Percentiles rank a stretch among this genome's conserved stretches.
These are phyloP conservation scores for Phytophthora tentaculata DNA, from an alignment of 352 stramenopile species.

Conservation along the genomic window DNA sequence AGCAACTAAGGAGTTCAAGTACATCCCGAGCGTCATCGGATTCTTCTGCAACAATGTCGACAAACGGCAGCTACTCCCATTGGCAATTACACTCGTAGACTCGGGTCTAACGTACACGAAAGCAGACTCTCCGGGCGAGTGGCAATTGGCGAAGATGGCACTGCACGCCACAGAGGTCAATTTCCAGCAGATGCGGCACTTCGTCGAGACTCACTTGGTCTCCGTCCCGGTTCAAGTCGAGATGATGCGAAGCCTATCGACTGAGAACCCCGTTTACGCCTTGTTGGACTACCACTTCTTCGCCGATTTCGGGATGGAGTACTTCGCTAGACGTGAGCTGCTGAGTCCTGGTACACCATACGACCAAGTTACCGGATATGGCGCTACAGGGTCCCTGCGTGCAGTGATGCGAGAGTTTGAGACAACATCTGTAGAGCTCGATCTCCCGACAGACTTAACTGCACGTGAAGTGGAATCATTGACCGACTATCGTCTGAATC, in stretches of 20 bases:
- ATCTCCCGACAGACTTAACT: conserved; percentile 33
- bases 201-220: conserved; percentile 37
- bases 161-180: conserved; percentile 42
- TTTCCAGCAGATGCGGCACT: conserved; percentile 41
- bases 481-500: conserved; percentile 31
- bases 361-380: conserved; percentile 45
- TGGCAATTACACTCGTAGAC: conserved; percentile 41
- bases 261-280: conserved; percentile 42
- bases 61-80: conserved; percentile 28
- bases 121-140: conserved; percentile 32
- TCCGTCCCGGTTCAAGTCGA: conserved; percentile 49
- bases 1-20: conserved; percentile 30
- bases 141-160: conserved; percentile 50
- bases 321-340: conserved; percentile 33
- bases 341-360: conserved; percentile 35
- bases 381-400: conserved; percentile 38
- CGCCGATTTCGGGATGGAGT: conserved; percentile 47
- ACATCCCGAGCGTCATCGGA: conserved; percentile 35
- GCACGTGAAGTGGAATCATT: conserved; percentile 29
- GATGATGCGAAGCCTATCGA: conserved; percentile 40
- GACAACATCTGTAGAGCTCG: conserved; percentile 25
- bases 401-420: conserved; percentile 36
- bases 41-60: conserved; percentile 46
- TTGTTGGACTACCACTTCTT: conserved; percentile 50
- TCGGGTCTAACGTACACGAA: conserved; percentile 35